Base-by-base conservation (phyloP, 2,329 filamentous ascomycete species). In the Laburnicola sp. region DNA sequence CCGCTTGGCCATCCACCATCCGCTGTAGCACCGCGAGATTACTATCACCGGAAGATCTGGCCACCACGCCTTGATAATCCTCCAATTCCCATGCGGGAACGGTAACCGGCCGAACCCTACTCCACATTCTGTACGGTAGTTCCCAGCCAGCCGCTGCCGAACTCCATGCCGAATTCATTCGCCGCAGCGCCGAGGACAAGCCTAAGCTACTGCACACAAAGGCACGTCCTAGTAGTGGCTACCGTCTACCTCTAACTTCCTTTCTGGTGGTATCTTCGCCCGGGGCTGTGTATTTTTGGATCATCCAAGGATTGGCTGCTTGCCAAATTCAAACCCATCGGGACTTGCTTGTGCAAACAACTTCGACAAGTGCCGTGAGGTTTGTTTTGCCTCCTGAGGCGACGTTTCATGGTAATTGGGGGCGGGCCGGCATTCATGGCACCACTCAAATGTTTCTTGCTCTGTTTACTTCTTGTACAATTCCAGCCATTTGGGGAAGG, bases 21-120 rank as follows among this genome's bases (percentile, higher is more conserved):
- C 16, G 16, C 16, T 16, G 16, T 16, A 30, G 43, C 36, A 45
- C 45, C 34, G 28, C 45, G 35, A 25, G 48, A 62, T 68, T 66
- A 67, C 59, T 61, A 66, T 66, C 57, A 21, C 50, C 36, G 45
- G 23, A 48, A 51, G 50, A 53, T 65, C 63, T 65, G 64, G 48
- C 59, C 58, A 50, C 31, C 36, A 34, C 37, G 38, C 44, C 59
- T 26, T 54, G 45, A 54, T 61, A 62, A 62, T 59, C 58, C 23
- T 42, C 25, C 10, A 30, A 57, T 52, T 38, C 31, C 44, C 40
- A 56, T 52, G 34, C 6, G 36, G 37, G 38, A 37, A 57, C 44
- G 53, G 23, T 47, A 45, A 45, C 35, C 22, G 30, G 25, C 41
- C 32, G 48, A 42, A 42, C 49, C 38, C 10, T 16, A 45, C 40